A percentile compares a stretch with the other conserved stretches of the same genome.
Evolutionary conservation across 163 green algal species (phyloP).

Genomic region (Scenedesmus sp.): DNA sequence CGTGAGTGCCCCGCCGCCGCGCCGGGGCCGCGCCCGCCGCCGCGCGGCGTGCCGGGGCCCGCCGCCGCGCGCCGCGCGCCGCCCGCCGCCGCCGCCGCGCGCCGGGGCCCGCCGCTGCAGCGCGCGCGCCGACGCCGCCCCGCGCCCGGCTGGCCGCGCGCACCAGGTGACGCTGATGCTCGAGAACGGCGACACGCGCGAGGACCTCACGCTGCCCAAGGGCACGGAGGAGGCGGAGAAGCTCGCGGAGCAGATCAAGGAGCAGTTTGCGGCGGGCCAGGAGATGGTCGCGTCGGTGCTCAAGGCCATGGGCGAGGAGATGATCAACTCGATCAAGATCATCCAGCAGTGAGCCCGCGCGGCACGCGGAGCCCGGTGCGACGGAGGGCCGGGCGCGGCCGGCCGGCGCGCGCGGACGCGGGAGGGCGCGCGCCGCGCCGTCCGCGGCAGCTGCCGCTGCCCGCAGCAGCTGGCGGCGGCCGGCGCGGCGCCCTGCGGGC

Average conservation of each 20-base stretch:
- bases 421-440: too few relatives aligned
- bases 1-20: conserved; percentile 68
- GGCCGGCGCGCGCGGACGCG: too few relatives aligned
- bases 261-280: conserved; percentile 88
- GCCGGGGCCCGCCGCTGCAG: background rate
- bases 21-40: background rate
- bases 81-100: background rate
- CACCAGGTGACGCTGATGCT: conserved; percentile 86
- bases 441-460: too few relatives aligned
- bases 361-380: too few relatives aligned
- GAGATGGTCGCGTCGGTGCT: conserved; percentile 97
- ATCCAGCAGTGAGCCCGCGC: too few relatives aligned
- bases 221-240: conserved; percentile 92
- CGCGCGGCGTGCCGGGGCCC: background rate
- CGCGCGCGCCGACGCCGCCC: background rate
- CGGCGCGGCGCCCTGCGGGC: too few relatives aligned
- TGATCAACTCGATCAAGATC: conserved; percentile 82
- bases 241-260: conserved; percentile 88
- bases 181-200: conserved; percentile 90
- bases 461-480: too few relatives aligned
- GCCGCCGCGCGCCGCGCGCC: background rate
- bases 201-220: conserved; percentile 95
- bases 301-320: conserved; percentile 88
- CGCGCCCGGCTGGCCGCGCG: background rate
- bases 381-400: too few relatives aligned